Percentiles rank a stretch among this genome's conserved stretches.
phyloP scores from a whole-genome alignment of 2,329 filamentous ascomycete species.

The Emmonsiellopsis sp. region DNA sequence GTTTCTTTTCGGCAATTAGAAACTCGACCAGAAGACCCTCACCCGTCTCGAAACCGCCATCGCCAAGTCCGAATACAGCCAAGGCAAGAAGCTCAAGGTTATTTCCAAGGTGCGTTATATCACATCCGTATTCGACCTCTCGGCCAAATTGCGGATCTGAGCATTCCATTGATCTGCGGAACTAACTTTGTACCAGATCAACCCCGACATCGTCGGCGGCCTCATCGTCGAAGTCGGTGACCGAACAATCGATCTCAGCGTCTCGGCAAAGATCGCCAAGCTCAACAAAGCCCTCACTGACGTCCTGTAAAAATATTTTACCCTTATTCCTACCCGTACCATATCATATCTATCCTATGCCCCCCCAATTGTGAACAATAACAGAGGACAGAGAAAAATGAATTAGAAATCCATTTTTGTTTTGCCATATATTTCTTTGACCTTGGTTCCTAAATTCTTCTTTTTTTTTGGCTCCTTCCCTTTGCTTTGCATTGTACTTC shows the following conservation, averaged over 20 bases:
- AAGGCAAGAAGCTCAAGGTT: conserved; percentile 97
- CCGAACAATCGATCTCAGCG: conserved; percentile 94
- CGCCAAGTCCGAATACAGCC: conserved; percentile 77
- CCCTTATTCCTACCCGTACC: no score
- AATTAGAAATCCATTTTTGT: conserved; percentile 1
- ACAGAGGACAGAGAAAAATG: background rate
- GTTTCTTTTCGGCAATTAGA: conserved; percentile 37
- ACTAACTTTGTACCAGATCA: conserved; percentile 51
- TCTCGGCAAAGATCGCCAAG: conserved; percentile 89
- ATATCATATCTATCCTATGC: no score
- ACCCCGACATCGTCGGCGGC: conserved; percentile 88
- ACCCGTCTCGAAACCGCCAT: conserved; percentile 78
- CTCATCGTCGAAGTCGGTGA: conserved; percentile 94
- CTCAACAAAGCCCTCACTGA: conserved; percentile 99
- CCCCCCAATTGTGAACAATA: background rate
- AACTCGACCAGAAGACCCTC: conserved; percentile 80
- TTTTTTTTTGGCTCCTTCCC: background rate
- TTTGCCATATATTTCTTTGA: no score
- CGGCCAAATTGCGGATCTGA: background rate
- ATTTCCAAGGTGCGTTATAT: conserved; percentile 62
- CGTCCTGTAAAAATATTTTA: conserved; percentile 64
- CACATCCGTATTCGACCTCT: background rate
- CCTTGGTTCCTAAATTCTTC: background rate
- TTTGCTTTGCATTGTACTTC: background rate
- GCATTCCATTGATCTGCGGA: background rate